Conservation (phyloP, 2,329 filamentous ascomycete species). For the Epichloe sp. region DNA sequence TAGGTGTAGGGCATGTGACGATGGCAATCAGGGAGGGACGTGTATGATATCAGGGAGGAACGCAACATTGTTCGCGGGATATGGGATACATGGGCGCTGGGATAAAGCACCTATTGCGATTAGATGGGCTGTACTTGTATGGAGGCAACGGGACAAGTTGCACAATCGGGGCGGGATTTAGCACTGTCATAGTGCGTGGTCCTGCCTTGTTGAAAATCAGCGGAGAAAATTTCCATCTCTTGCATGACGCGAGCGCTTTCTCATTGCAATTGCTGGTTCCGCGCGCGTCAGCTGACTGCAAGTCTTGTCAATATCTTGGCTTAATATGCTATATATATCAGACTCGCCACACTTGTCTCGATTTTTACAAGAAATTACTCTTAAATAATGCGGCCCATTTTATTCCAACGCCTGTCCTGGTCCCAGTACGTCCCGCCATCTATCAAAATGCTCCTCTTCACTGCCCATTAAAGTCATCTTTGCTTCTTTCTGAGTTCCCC, state of each 20-base stretch:
- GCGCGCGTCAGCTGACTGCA: too few relatives aligned
- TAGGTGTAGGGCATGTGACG: background rate
- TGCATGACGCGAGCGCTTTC: background rate
- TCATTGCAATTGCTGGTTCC: background rate
- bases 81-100: background rate
- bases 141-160: background rate
- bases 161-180: background rate
- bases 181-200: background rate
- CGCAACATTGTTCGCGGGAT: background rate
- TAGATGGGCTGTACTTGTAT: conserved; percentile 2
- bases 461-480: background rate
- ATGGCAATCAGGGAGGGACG: background rate
- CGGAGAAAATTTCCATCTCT: background rate
- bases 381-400: conserved; percentile 1
- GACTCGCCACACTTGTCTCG: too few relatives aligned
- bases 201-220: background rate
- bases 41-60: conserved; percentile 5
- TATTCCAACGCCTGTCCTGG: conserved; percentile 8
- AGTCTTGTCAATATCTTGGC: too few relatives aligned
- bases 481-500: background rate
- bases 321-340: too few relatives aligned
- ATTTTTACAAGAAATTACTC: background rate
- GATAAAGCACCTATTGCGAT: background rate
- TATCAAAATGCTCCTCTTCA: conserved; percentile 2
- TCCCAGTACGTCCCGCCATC: conserved; percentile 2